Base-by-base conservation (phyloP, 1,284 basidiomycete genomes). In the Hemileia vastatrix region DNA sequence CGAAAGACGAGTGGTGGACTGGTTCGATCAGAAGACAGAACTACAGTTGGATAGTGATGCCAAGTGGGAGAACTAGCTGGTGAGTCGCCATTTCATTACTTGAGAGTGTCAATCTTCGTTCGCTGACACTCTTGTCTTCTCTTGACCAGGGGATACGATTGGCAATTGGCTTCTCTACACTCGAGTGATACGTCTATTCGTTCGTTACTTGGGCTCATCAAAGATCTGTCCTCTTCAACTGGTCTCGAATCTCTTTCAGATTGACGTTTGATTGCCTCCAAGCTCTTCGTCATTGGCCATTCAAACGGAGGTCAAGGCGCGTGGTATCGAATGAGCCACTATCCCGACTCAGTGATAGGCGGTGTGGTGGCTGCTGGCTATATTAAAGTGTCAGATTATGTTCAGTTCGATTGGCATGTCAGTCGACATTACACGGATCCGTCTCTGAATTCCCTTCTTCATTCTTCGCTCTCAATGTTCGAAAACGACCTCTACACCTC, bases 261-360 rank as follows among this genome's bases (percentile, higher is more conserved):
- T 15, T 43, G 11, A 2, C 31, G 45, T 8, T 67, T 66, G 11
- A 53, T 69, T 23, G 66, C 62, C 1, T 9, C 50, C 21, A 78
- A 78, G 31, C 81, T 84, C 0, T 74, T 88, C 8, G 71, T 92
- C 5, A 78, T 92, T 50, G 91, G 91, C 0, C 91, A 95, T 72
- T 93, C 90, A 1, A 95, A 95, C 72, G 91, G 91, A 6, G 91
- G 90, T 2, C 91, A 94, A 76, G 91, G 91, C 0, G 80, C 86
- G 2, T 91, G 89, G 87, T 85, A 90, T 72, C 71, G 86, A 4
- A 83, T 86, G 1, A 81, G 83, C 23, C 80, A 86, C 62, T 87
- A 82, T 72, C 89, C 90, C 0, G 90, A 93, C 72, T 79, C 82
- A 43, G 81, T 90, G 0, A 72, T 85, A 2, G 90, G 76, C 52